Base-by-base conservation (phyloP, 805 yeast genomes). In the Teunomyces lycoperdinae region DNA sequence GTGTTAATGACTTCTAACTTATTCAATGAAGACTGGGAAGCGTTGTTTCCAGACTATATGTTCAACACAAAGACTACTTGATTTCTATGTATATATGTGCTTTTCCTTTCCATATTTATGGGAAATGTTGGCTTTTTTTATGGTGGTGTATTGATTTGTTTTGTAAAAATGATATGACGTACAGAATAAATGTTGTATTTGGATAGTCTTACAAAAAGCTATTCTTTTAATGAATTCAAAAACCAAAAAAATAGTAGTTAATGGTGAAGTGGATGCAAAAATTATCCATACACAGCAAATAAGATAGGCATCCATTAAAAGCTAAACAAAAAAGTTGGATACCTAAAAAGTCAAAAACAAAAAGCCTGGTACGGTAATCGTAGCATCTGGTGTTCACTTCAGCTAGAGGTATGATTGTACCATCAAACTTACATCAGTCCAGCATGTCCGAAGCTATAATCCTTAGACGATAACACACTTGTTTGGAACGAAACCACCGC, bases 1-100 rank as follows among this genome's bases (percentile, higher is more conserved):
- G 71, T 77, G 13, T 69, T 76, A 46, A 75, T 77, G 80, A 75
- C 78, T 1, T 72, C 79, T 2, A 79, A 73, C 47, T 64, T 74
- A 57, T 68, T 71, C 49, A 66, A 70, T 46, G 76, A 73, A 51
- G 78, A 74, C 51, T 77, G 80, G 81, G 80, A 74, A 48, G 65
- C 76, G 0, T 63, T 77, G 47, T 76, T 77, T 53, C 80, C 79
- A 0, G 79, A 74, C 54, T 73, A 72, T 44, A 64, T 68, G 40
- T 68, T 72, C 53, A 65, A 63, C 38, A 43, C 50, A 8, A 49
- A 49, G 20, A 46, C 11, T 55, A 26, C 41, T 38, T 38, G 41
- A 38, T n/a, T 38, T 38, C 30, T 24, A 6, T 26, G 29, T 20
- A 26, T 38, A 20, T 38, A 38, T 38, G 9, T 24, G 13, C n/a